Percentiles rank a stretch among this genome's conserved stretches.
These are phyloP conservation scores for Pseudozyma sp. DNA, from an alignment of 1,284 basidiomycete genomes.

Conservation along the genomic window DNA sequence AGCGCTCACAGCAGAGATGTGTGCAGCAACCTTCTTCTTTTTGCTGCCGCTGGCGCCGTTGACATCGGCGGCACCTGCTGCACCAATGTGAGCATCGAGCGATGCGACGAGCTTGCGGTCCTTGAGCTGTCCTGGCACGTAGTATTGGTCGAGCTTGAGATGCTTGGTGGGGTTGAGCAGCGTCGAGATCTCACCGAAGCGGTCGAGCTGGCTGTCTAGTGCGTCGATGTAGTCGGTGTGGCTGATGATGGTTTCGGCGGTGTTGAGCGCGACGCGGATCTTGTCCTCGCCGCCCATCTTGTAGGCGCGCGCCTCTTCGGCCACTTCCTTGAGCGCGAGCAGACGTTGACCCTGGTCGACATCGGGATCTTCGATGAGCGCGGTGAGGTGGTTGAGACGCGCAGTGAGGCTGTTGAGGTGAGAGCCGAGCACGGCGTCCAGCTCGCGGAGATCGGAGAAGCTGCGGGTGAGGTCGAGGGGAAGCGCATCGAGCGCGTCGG, in stretches of 20 bases:
- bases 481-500: slow-evolving; percentile 89
- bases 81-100: slow-evolving; percentile 16
- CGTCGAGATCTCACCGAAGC: slow-evolving; percentile 53
- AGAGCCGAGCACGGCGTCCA: slow-evolving; percentile 90
- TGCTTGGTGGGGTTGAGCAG: slow-evolving; percentile 52
- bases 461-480: slow-evolving; percentile 93
- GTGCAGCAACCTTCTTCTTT: slow-evolving; percentile 47
- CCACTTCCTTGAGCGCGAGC: slow-evolving; percentile 88
- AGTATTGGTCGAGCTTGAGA: slow-evolving; percentile 53
- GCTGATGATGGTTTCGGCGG: slow-evolving; percentile 79
- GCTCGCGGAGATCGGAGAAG: slow-evolving; percentile 94
- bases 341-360: slow-evolving; percentile 82
- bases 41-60: slow-evolving; percentile 25
- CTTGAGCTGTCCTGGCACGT: slow-evolving; percentile 38
- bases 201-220: slow-evolving; percentile 55
- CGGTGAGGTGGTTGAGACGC: slow-evolving; percentile 60
- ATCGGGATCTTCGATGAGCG: slow-evolving; percentile 72
- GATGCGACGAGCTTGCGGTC: slow-evolving; percentile 48
- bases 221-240: slow-evolving; percentile 67
- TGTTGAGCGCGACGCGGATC: slow-evolving; percentile 93
- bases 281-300: slow-evolving; percentile 98
- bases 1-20: slow-evolving; percentile 19
- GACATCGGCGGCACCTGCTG: slow-evolving; percentile 15
- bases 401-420: slow-evolving; percentile 63
- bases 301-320: slow-evolving; percentile 89